Percentiles rank a stretch among this genome's conserved stretches.
Conservation (phyloP, 2,329 filamentous ascomycete genomes). For the Cercospora canescens region DNA sequence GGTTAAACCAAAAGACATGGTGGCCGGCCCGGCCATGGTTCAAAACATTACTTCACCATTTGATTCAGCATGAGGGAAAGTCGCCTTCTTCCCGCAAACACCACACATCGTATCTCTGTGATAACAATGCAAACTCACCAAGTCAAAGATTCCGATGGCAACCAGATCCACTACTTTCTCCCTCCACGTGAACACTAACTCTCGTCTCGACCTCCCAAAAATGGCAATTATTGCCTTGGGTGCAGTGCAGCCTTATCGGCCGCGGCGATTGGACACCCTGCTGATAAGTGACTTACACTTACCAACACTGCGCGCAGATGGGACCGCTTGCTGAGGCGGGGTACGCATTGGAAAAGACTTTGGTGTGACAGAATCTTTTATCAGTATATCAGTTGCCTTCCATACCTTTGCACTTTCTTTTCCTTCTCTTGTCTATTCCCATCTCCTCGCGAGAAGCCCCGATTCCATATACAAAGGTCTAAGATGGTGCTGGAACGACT, state of each 20-base stretch:
- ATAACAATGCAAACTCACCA: not conserved
- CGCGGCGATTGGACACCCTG: conserved; percentile 1
- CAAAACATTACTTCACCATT: not conserved
- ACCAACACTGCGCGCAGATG: not conserved
- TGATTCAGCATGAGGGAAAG: not conserved
- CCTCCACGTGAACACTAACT: not conserved
- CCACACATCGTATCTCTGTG: not conserved
- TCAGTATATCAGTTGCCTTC: not conserved
- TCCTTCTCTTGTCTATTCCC: not conserved
- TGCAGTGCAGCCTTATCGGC: conserved; percentile 3
- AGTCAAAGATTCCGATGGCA: not conserved
- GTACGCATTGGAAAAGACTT: not conserved
- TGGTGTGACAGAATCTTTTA: not conserved
- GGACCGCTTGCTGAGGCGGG: not conserved
- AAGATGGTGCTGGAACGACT: conserved; percentile 36
- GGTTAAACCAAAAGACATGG: not conserved
- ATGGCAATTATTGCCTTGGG: conserved; percentile 4
- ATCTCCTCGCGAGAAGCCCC: not conserved
- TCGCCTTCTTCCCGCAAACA: not conserved
- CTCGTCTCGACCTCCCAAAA: not conserved
- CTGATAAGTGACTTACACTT: not conserved
- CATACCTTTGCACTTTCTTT: not conserved
- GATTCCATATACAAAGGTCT: not conserved
- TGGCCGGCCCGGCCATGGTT: not conserved
- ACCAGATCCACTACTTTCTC: not conserved